These are phyloP conservation scores for Eucalyptus sp. DNA, from an alignment of 345 rosid genomes.

Conservation along the genomic window DNA sequence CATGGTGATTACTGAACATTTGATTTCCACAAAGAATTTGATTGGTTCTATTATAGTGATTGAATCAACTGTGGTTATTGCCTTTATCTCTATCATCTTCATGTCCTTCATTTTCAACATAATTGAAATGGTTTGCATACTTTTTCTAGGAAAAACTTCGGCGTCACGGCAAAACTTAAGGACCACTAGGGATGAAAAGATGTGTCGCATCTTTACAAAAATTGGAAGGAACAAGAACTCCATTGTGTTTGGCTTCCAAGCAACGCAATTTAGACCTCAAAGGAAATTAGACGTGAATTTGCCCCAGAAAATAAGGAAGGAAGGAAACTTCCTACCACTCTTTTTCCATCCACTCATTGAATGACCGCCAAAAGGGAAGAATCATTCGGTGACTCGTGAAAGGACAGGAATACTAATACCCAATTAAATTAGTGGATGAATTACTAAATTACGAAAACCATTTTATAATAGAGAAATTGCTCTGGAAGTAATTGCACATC, in stretches of 20 bases:
- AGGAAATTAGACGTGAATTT: neutral
- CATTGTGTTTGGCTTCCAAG: neutral
- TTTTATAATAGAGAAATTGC: neutral
- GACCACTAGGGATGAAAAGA: neutral
- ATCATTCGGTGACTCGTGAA: neutral
- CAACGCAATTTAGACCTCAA: neutral
- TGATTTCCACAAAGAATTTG: neutral
- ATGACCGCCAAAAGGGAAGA: neutral
- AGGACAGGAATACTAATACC: neutral
- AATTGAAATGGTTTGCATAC: neutral
- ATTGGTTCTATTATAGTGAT: neutral
- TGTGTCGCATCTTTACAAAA: neutral
- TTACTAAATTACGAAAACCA: neutral
- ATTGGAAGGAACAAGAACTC: neutral
- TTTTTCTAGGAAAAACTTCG: neutral
- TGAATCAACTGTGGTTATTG: no score
- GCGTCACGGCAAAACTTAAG: neutral
- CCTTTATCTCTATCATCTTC: neutral
- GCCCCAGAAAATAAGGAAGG: neutral
- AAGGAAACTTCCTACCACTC: neutral
- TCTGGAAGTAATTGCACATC: accelerated
- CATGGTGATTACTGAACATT: neutral
- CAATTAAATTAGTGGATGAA: neutral
- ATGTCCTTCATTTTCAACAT: neutral
- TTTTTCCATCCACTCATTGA: accelerated